A percentile compares a stretch with the other conserved stretches of the same genome.
These are phyloP conservation scores for Cordyceps fumosorosea DNA, from an alignment of 2,329 filamentous ascomycete genomes.

Conservation along the genomic window DNA sequence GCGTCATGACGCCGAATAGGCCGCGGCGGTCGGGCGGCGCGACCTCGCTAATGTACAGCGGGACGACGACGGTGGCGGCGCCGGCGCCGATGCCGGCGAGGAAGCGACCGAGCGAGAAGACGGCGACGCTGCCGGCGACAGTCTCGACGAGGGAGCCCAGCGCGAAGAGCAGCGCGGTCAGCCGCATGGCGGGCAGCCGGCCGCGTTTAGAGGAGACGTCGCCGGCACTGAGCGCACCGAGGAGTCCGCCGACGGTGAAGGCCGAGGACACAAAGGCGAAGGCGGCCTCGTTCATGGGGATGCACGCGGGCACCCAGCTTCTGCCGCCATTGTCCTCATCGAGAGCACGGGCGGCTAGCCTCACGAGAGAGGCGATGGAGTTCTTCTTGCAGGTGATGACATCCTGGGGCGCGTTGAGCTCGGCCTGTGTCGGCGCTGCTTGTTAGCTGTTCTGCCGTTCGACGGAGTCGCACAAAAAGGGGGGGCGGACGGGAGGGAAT, in stretches of 20 bases:
- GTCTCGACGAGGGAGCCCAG: constrained; percentile 72
- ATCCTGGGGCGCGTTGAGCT: constrained; percentile 91
- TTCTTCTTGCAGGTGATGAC: constrained; percentile 77
- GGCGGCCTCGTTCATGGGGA: constrained; percentile 74
- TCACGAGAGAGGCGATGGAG: constrained; percentile 28
- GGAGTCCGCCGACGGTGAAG: constrained; percentile 82
- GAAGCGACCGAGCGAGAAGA: constrained; percentile 68
- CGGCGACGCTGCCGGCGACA: constrained; percentile 56
- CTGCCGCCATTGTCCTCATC: background rate
- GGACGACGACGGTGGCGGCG: constrained; percentile 84
- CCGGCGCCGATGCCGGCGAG: constrained; percentile 80
- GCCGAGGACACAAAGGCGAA: constrained; percentile 85
- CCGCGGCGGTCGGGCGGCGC: constrained; percentile 68
- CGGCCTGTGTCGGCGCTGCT: constrained; percentile 48
- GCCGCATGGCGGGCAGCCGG: constrained; percentile 66
- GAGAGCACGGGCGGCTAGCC: constrained; percentile 17
- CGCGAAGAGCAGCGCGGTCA: constrained; percentile 71
- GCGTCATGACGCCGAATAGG: constrained; percentile 78
- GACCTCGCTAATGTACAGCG: constrained; percentile 90
- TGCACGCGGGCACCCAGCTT: constrained; percentile 61
- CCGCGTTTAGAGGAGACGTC: constrained; percentile 73
- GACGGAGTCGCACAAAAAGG: background rate
- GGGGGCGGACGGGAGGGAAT: background rate
- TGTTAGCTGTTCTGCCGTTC: background rate
- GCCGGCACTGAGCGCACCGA: constrained; percentile 75